These are phyloP conservation scores for Pleurotus citrinopileatus DNA, from an alignment of 768 basidiomycete species.

Conservation along the genomic window DNA sequence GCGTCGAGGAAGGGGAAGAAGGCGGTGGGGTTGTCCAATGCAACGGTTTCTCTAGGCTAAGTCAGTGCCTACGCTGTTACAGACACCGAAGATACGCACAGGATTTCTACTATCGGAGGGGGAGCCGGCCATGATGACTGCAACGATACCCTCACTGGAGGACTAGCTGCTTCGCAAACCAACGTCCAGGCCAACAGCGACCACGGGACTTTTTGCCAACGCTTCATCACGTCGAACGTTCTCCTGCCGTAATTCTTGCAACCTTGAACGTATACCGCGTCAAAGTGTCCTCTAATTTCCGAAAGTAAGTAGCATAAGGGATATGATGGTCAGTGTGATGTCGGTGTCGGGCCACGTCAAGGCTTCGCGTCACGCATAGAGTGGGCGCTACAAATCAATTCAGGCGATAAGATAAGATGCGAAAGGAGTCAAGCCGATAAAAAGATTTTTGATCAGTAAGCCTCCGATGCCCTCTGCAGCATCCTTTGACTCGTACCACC, in stretches of 20 bases:
- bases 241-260: neutral
- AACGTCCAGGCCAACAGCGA: neutral
- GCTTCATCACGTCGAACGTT: neutral
- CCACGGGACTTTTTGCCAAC: neutral
- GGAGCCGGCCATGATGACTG: conserved; percentile 68
- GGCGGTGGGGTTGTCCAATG: conserved; percentile 64
- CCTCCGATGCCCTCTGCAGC: neutral
- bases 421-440: no score
- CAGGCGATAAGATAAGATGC: neutral
- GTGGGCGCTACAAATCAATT: neutral
- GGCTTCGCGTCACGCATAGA: no score
- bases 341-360: neutral
- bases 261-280: no score
- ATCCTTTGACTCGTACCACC: conserved; percentile 3
- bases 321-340: neutral
- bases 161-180: conserved; percentile 21
- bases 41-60: conserved; percentile 85
- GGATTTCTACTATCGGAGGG: conserved; percentile 57
- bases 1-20: conserved; percentile 78
- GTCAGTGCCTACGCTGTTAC: no score
- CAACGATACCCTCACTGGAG: conserved; percentile 58
- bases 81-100: conserved; percentile 41
- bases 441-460: conserved; percentile 3
- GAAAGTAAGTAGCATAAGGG: neutral
- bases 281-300: no score